phyloP scores from a whole-genome alignment of 148 eudicot species.

The Heliamphora exappendiculata region DNA sequence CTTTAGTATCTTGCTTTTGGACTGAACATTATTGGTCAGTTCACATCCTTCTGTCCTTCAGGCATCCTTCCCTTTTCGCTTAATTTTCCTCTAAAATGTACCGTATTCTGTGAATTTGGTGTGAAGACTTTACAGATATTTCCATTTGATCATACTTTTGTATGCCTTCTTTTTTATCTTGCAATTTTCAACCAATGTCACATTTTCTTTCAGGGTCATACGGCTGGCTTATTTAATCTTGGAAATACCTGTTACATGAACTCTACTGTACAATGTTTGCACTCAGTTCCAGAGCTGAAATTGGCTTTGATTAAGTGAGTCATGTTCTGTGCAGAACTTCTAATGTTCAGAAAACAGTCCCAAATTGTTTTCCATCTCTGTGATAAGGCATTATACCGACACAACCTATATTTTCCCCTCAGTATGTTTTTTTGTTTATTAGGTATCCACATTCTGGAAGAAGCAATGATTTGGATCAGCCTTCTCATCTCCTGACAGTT shows the following conservation, averaged over 20 bases:
- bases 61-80: neutral
- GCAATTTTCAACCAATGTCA: neutral
- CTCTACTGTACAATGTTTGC: conserved; percentile 87
- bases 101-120: neutral
- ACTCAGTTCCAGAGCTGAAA: conserved; percentile 94
- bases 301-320: conserved; percentile 73
- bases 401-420: neutral
- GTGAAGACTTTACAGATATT: neutral
- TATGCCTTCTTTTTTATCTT: neutral
- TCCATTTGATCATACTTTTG: neutral
- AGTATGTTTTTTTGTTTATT: conserved; percentile 10
- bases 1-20: neutral
- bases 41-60: neutral
- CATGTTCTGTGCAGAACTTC: neutral
- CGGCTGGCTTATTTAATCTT: conserved; percentile 83
- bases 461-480: conserved; percentile 69
- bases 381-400: neutral
- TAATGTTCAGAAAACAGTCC: neutral
- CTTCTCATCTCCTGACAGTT: conserved; percentile 84
- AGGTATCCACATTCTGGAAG: conserved; percentile 81
- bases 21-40: neutral
- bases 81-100: neutral
- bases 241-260: conserved; percentile 99
- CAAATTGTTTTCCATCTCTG: neutral
- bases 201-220: conserved; percentile 64